phyloP scores from a whole-genome alignment of 2,329 filamentous ascomycete genomes.

The Colletotrichum neosansevieriae region DNA sequence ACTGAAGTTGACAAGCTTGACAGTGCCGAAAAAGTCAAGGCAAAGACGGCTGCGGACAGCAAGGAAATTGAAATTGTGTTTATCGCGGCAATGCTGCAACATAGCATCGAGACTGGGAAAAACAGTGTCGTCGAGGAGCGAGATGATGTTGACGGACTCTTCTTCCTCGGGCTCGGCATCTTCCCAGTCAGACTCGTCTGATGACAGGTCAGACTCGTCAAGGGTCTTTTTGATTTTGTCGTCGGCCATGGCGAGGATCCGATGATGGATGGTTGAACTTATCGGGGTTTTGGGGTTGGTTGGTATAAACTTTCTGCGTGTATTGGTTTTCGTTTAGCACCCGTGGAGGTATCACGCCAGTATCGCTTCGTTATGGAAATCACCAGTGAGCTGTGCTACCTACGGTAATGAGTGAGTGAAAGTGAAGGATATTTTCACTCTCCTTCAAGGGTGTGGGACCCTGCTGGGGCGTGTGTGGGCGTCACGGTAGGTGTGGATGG shows the following conservation, averaged over 20 bases:
- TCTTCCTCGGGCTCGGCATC: slow-evolving; percentile 73
- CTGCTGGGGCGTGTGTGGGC: neutral
- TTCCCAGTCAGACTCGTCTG: slow-evolving; percentile 63
- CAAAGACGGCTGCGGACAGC: slow-evolving; percentile 67
- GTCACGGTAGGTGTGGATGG: too few relatives aligned
- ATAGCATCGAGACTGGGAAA: slow-evolving; percentile 75
- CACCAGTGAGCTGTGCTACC: too few relatives aligned
- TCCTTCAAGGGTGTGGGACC: neutral
- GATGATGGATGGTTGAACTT: neutral
- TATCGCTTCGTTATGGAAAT: too few relatives aligned
- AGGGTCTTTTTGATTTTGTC: neutral
- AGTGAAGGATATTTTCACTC: too few relatives aligned
- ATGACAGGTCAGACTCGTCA: slow-evolving; percentile 39
- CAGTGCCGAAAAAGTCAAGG: slow-evolving; percentile 78
- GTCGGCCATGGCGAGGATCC: slow-evolving; percentile 15
- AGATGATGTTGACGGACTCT: slow-evolving; percentile 71
- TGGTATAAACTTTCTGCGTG: too few relatives aligned
- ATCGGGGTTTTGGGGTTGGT: neutral
- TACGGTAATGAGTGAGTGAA: too few relatives aligned
- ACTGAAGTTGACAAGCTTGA: slow-evolving; percentile 80
- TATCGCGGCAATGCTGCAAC: slow-evolving; percentile 76
- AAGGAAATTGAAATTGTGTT: slow-evolving; percentile 75
- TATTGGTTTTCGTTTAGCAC: too few relatives aligned
- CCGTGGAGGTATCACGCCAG: too few relatives aligned
- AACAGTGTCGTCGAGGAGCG: slow-evolving; percentile 74